Conservation (phyloP, 345 rosid genomes). For the Angophora floribunda region DNA sequence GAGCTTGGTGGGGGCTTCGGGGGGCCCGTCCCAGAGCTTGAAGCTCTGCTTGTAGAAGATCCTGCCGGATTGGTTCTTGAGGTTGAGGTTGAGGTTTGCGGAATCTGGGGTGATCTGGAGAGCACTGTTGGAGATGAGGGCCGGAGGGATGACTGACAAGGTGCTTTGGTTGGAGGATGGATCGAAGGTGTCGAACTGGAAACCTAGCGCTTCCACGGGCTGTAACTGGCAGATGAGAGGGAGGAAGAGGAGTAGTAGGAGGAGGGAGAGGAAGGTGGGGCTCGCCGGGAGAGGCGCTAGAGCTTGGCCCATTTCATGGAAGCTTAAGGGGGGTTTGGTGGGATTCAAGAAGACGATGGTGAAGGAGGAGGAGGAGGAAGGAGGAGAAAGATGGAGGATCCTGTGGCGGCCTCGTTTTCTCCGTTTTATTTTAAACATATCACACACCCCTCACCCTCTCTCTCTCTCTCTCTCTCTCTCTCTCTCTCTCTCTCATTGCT, state of each 20-base stretch:
- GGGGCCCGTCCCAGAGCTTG: slow-evolving; percentile 11
- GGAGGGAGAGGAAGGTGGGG: background rate
- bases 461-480: background rate
- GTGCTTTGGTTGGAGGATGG: background rate
- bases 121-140: slow-evolving; percentile 16
- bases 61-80: slow-evolving; percentile 12
- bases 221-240: background rate
- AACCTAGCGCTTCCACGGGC: background rate
- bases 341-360: background rate
- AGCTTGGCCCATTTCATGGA: background rate
- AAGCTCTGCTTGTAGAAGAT: slow-evolving; percentile 4
- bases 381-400: background rate
- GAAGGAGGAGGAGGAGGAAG: background rate
- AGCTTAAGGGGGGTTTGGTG: background rate
- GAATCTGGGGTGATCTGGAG: slow-evolving; percentile 37
- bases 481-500: background rate
- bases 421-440: background rate
- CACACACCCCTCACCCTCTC: accelerated
- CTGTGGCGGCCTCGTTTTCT: background rate
- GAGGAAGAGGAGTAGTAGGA: background rate
- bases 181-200: slow-evolving; percentile 14
- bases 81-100: background rate
- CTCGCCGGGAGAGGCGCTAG: background rate
- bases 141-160: background rate
- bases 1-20: background rate